A percentile compares a stretch with the other conserved stretches of the same genome.
These are phyloP conservation scores for Candida dendrica DNA, from an alignment of 805 yeast genomes.

Conservation along the genomic window DNA sequence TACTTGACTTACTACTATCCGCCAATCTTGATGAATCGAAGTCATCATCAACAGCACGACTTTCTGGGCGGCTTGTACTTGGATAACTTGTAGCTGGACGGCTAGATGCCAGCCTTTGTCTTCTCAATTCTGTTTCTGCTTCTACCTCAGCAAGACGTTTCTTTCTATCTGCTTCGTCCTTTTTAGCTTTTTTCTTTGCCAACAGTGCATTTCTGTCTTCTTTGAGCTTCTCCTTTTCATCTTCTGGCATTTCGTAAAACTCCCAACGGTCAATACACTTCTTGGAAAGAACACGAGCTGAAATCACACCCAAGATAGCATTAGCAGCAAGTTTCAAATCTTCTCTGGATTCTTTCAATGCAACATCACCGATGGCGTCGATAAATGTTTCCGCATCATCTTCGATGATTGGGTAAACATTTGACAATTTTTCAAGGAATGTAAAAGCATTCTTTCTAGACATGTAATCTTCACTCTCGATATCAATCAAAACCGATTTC, in stretches of 20 bases:
- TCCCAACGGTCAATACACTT: slow-evolving; percentile 50
- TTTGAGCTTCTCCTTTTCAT: slow-evolving; percentile 26
- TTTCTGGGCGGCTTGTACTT: neutral
- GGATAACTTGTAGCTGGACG: neutral
- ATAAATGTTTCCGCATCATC: slow-evolving; percentile 54
- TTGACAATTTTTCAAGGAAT: slow-evolving; percentile 58
- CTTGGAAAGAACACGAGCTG: slow-evolving; percentile 36
- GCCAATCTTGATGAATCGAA: neutral
- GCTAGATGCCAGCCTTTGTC: neutral
- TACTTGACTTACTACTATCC: neutral
- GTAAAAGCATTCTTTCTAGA: slow-evolving; percentile 75
- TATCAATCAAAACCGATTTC: slow-evolving; percentile 16
- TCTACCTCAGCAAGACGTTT: slow-evolving; percentile 2
- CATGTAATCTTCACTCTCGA: slow-evolving; percentile 54
- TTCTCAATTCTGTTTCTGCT: slow-evolving; percentile 2
- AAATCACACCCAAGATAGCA: slow-evolving; percentile 62
- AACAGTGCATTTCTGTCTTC: slow-evolving; percentile 5
- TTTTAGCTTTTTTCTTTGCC: slow-evolving; percentile 7
- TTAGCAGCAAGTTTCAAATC: slow-evolving; percentile 74
- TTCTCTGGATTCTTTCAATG: slow-evolving; percentile 55
- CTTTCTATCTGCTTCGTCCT: slow-evolving; percentile 2
- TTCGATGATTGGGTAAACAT: slow-evolving; percentile 60
- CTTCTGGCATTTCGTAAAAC: slow-evolving; percentile 42
- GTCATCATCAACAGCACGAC: neutral
- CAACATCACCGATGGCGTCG: slow-evolving; percentile 38